These are phyloP conservation scores for Pelargonium myrrhifolium DNA, from an alignment of 441 rosid genomes.

Conservation along the genomic window DNA sequence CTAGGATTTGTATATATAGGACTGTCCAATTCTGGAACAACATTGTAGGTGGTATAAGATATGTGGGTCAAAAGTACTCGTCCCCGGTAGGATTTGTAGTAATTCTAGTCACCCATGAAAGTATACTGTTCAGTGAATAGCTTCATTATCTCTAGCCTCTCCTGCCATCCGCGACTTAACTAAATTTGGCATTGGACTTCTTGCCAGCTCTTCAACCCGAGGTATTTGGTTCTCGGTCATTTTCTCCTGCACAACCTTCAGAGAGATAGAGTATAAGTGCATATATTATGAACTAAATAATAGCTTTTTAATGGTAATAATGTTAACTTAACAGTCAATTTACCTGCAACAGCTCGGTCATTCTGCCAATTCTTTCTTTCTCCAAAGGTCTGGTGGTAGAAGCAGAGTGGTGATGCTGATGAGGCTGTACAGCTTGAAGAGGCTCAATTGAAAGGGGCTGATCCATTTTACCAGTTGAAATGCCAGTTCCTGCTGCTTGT, in stretches of 20 bases:
- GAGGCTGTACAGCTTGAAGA: constrained; percentile 49
- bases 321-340: constrained; percentile 3
- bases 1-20: not conserved
- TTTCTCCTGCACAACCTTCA: constrained; percentile 81
- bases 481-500: not conserved
- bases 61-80: not conserved
- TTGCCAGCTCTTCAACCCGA: constrained; percentile 16
- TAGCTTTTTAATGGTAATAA: constrained; percentile 6
- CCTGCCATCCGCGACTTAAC: too few relatives aligned
- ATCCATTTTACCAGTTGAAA: constrained; percentile 12
- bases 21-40: not conserved
- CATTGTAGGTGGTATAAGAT: not conserved
- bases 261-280: constrained; percentile 9
- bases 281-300: not conserved
- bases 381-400: constrained; percentile 35
- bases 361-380: constrained; percentile 51
- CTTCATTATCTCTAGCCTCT: not conserved
- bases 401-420: constrained; percentile 26
- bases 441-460: constrained; percentile 65
- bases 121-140: not conserved
- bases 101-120: too few relatives aligned
- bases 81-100: not conserved
- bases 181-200: not conserved
- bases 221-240: constrained; percentile 40
- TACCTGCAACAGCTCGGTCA: constrained; percentile 84